Evolutionary conservation across 2,329 filamentous ascomycete species (phyloP).

Genomic region (Scytalidium lignicola): DNA sequence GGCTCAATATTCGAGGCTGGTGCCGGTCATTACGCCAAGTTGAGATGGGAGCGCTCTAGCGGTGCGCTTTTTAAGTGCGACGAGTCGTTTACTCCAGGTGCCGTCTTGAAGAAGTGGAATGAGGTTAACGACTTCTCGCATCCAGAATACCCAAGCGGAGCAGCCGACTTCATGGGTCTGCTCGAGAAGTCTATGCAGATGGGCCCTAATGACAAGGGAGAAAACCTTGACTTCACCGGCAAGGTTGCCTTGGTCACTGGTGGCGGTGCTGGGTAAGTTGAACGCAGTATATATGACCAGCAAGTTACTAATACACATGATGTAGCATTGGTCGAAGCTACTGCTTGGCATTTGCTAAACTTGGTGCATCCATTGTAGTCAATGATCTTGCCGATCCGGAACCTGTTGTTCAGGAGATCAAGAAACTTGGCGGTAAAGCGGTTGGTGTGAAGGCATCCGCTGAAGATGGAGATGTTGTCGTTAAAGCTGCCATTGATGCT

Average conservation of each 20-base stretch:
- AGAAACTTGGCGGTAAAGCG: conserved; percentile 81
- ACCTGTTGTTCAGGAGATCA: conserved; percentile 85
- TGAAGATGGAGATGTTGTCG: conserved; percentile 84
- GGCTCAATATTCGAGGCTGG: conserved; percentile 92
- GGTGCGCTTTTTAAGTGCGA: conserved; percentile 89
- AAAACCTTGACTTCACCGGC: conserved; percentile 75
- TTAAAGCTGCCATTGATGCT: conserved; percentile 89
- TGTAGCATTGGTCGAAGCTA: conserved; percentile 82
- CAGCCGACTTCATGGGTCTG: conserved; percentile 82
- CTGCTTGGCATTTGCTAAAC: conserved; percentile 78
- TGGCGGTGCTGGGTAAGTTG: conserved; percentile 67
- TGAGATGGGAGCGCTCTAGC: conserved; percentile 89
- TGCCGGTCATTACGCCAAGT: conserved; percentile 85
- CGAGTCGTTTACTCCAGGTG: conserved; percentile 78
- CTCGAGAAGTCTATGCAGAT: conserved; percentile 80
- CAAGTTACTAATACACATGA: not conserved
- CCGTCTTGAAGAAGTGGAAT: conserved; percentile 85
- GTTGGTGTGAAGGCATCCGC: conserved; percentile 90
- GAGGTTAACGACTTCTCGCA: conserved; percentile 81
- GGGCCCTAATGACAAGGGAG: conserved; percentile 63
- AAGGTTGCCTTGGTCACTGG: conserved; percentile 85
- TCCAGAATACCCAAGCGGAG: conserved; percentile 75
- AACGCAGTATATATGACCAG: not conserved
- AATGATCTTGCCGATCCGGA: conserved; percentile 96
- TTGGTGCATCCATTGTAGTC: conserved; percentile 81